A percentile compares a stretch with the other conserved stretches of the same genome.
Evolutionary conservation across 169 alveolate species (phyloP).

Genomic region (Plasmodium fragile): DNA sequence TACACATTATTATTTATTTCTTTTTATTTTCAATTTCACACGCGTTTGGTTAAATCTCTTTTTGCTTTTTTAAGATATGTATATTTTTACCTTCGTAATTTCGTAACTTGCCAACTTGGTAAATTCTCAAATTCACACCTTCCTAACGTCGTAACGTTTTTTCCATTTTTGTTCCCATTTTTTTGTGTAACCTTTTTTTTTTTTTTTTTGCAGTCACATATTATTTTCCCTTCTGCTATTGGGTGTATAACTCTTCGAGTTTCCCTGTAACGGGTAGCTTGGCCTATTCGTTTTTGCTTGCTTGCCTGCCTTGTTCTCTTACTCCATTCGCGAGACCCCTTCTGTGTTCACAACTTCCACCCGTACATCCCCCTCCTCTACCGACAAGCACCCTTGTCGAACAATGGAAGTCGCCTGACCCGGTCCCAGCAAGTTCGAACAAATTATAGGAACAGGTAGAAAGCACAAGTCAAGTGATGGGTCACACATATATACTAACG

Average conservation of each 20-base stretch:
- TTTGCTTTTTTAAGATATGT: constrained; percentile 14
- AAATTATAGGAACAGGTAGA: neutral
- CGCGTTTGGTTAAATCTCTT: constrained; percentile 15
- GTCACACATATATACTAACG: neutral
- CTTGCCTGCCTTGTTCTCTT: neutral
- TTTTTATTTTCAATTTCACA: neutral
- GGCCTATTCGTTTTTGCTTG: neutral
- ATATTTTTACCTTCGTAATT: neutral
- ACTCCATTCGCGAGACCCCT: neutral
- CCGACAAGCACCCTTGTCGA: neutral
- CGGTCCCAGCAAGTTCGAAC: neutral
- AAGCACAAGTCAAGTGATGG: neutral
- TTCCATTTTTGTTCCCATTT: neutral
- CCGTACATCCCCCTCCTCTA: neutral
- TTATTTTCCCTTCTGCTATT: neutral
- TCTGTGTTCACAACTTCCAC: too few species aligned
- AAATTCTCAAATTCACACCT: neutral
- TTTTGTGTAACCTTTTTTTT: neutral
- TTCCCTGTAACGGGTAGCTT: neutral
- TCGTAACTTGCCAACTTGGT: neutral
- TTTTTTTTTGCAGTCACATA: neutral
- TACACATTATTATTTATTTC: neutral
- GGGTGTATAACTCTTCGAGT: neutral
- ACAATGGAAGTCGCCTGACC: neutral
- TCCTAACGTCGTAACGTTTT: neutral